Evolutionary conservation across 2,329 filamentous ascomycete species (phyloP), one percentile per base, ranked within the genome.

Genomic region (Epichloe hybrida): DNA sequence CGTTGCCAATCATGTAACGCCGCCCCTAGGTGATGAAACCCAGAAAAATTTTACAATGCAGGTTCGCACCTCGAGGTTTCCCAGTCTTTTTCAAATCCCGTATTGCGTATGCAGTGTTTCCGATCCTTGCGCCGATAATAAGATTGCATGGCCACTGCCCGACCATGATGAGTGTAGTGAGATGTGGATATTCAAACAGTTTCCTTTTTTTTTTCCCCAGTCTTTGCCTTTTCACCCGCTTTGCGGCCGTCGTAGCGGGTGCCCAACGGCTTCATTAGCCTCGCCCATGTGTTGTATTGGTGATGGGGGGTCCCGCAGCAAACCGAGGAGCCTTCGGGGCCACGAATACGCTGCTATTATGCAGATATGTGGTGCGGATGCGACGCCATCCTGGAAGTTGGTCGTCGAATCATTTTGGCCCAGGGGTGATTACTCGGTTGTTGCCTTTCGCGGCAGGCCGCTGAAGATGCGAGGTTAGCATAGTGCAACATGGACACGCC

Each of bases 401-500:
- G 66, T 13, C 62, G 61, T 49, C 61, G 64, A 45, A 69, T 67
- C 50, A 69, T 55, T 54, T 67, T 68, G 13, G 64, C 61, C 65
- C 67, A 67, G 1, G 66, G 66, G 51, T 65, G 60, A 34, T 63
- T 66, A 59, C 62, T 68, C 11, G 66, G 66, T 49, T 65, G 64
- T 44, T 65, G 65, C 51, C 66, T 65, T 60, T 69, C 66, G 27
- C 66, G 65, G 53, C 66, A 69, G 23, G 66, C 65, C 54, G 66
- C 67, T 69, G 54, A 15, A 53, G 23, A 17, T 48, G 23, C 49
- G 36, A 34, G 17, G 46, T 62, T 55, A 62, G 59, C 56, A 56
- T 9, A 37, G 15, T 11, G 13, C 35, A 27, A 27, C 23, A 27
- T n/a, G 27, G 21, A 31, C 5, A 36, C 35, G 27, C 15, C 41